Evolutionary conservation across 352 stramenopile genomes (phyloP).

Genomic region (Globisporangium cederbergense): DNA sequence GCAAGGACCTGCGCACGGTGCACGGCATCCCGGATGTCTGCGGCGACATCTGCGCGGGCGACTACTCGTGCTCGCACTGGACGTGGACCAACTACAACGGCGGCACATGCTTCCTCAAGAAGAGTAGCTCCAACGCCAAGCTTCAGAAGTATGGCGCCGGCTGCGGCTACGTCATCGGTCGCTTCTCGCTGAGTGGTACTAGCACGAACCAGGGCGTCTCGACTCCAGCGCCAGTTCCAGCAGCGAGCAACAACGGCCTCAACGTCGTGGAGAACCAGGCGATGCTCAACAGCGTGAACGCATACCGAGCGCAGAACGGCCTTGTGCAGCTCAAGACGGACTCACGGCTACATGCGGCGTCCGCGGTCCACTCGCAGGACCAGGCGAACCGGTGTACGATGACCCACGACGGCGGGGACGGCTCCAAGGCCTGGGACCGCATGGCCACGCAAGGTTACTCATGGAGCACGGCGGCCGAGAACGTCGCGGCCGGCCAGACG

Average conservation of each 20-base stretch:
- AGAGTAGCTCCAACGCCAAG: constrained; percentile 4
- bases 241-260: constrained; percentile 25
- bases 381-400: constrained; percentile 39
- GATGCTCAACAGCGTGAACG: constrained; percentile 50
- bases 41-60: constrained; percentile 27
- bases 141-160: constrained; percentile 18
- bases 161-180: constrained; percentile 36
- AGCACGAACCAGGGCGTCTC: not conserved
- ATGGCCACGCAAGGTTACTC: constrained; percentile 33
- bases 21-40: constrained; percentile 31
- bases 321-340: constrained; percentile 39
- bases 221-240: not conserved
- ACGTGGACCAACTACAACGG: constrained; percentile 53
- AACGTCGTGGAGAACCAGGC: constrained; percentile 25
- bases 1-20: constrained; percentile 24
- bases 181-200: not conserved
- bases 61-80: constrained; percentile 55
- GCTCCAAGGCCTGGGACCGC: constrained; percentile 39
- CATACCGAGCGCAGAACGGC: constrained; percentile 36
- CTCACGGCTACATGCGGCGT: constrained; percentile 28
- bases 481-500: constrained; percentile 40
- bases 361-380: constrained; percentile 38
- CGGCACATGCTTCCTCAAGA: constrained; percentile 63
- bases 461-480: constrained; percentile 37
- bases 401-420: constrained; percentile 37